phyloP scores from a whole-genome alignment of 495 filamentous ascomycete species.

The Hypoxylon rickii region DNA sequence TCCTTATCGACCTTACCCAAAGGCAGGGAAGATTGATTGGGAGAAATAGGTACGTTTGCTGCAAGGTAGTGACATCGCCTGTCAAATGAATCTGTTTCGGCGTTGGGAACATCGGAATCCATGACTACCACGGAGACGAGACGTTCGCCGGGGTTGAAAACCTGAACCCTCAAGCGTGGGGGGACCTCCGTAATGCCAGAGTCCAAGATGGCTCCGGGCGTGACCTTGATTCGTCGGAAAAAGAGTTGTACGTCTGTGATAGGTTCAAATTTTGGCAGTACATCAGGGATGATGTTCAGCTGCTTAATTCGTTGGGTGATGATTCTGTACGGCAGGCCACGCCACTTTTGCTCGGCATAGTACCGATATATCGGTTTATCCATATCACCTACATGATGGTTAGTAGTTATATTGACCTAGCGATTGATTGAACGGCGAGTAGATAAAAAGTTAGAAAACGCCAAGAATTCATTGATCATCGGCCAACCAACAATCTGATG shows the following conservation, averaged over 20 bases:
- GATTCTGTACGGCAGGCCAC: slow-evolving; percentile 68
- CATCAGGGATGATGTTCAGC: slow-evolving; percentile 88
- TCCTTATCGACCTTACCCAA: slow-evolving; percentile 54
- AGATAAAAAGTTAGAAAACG: slow-evolving; percentile 49
- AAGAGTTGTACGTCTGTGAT: slow-evolving; percentile 75
- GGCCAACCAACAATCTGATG: slow-evolving; percentile 52
- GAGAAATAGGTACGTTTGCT: slow-evolving; percentile 60
- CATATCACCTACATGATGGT: slow-evolving; percentile 74
- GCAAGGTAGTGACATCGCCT: slow-evolving; percentile 87
- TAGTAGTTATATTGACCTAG: slow-evolving; percentile 28
- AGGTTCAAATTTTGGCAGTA: slow-evolving; percentile 84
- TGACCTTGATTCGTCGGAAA: slow-evolving; percentile 68
- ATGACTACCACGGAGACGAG: slow-evolving; percentile 83
- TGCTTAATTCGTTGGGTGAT: slow-evolving; percentile 86
- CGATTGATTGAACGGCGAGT: no score
- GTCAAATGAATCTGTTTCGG: slow-evolving; percentile 74
- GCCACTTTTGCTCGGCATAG: slow-evolving; percentile 87
- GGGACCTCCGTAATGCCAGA: slow-evolving; percentile 67
- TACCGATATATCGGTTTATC: slow-evolving; percentile 94
- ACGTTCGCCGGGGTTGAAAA: slow-evolving; percentile 79
- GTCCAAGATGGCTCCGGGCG: slow-evolving; percentile 78
- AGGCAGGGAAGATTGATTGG: slow-evolving; percentile 50
- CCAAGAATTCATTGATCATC: slow-evolving; percentile 54
- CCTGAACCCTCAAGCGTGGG: slow-evolving; percentile 78
- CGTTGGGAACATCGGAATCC: slow-evolving; percentile 87